These are phyloP conservation scores for Xylaria grammica DNA, from an alignment of 495 filamentous ascomycete genomes.

Conservation along the genomic window DNA sequence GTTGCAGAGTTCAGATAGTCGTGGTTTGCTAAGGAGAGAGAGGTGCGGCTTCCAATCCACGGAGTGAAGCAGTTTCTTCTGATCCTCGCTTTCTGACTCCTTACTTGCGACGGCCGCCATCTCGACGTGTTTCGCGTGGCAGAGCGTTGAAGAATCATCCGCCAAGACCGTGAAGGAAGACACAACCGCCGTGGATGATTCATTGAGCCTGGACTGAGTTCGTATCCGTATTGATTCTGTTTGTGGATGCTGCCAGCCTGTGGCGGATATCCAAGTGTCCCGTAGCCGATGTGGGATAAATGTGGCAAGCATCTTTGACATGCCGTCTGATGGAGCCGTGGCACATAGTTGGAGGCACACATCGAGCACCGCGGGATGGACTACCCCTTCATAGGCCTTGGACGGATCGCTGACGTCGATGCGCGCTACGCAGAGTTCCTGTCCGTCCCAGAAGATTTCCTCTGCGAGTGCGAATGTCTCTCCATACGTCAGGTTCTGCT, in stretches of 20 bases:
- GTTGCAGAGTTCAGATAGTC: constrained; percentile 8
- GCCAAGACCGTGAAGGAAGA: constrained; percentile 21
- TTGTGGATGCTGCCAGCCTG: constrained; percentile 30
- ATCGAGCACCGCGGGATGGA: constrained; percentile 47
- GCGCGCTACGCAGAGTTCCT: constrained; percentile 10
- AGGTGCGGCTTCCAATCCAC: constrained; percentile 31
- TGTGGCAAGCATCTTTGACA: constrained; percentile 9
- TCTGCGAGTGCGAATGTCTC: constrained; percentile 27
- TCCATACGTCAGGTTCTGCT: constrained; percentile 29
- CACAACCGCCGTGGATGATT: neutral
- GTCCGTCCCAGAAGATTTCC: constrained; percentile 29
- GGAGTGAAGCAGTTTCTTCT: constrained; percentile 21
- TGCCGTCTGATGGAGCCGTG: constrained; percentile 11
- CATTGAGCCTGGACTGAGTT: constrained; percentile 34
- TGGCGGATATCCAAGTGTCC: constrained; percentile 28
- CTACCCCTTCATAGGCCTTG: constrained; percentile 25
- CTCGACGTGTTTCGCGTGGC: neutral
- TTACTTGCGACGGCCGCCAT: constrained; percentile 10
- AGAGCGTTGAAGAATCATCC: constrained; percentile 12
- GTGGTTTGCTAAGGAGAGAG: constrained; percentile 9
- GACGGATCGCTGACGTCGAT: constrained; percentile 18
- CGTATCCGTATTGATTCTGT: constrained; percentile 9
- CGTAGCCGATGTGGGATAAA: constrained; percentile 23
- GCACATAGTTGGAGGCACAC: constrained; percentile 37
- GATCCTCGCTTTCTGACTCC: neutral